Evolutionary conservation across 176 grass and related monocot genomes (phyloP).

Genomic region (Phoenix roebelenii): DNA sequence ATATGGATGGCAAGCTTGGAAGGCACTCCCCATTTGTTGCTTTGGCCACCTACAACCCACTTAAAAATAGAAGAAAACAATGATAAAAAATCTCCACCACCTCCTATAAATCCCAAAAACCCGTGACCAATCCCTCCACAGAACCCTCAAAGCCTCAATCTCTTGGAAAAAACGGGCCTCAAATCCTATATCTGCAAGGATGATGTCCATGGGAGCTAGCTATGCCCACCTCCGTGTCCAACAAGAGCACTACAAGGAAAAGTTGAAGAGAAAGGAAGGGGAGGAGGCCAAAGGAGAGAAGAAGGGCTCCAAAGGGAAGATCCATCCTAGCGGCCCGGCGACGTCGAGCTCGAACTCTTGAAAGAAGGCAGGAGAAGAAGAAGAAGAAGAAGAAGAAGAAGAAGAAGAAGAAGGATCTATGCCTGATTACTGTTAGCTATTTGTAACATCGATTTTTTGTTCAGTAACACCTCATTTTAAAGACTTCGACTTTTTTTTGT

Average conservation of each 20-base stretch:
- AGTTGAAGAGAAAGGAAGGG: conserved; percentile 14
- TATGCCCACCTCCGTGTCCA: conserved; percentile 27
- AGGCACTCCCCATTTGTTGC: background rate
- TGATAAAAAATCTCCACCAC: background rate
- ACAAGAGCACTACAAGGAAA: conserved; percentile 23
- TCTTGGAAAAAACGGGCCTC: too few relatives aligned
- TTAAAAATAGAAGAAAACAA: too few relatives aligned
- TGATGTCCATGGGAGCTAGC: conserved; percentile 26
- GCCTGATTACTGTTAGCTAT: too few relatives aligned
- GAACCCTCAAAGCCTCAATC: background rate
- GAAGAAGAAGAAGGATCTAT: too few relatives aligned
- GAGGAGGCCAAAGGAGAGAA: background rate
- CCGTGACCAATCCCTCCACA: background rate
- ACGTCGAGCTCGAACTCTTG: too few relatives aligned
- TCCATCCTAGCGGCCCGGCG: conserved; percentile 3
- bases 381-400: too few relatives aligned
- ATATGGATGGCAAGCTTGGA: background rate
- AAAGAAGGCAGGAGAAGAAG: too few relatives aligned
- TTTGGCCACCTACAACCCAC: too few relatives aligned
- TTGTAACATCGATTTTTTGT: too few relatives aligned
- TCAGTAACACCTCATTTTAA: too few relatives aligned
- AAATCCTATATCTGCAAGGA: background rate
- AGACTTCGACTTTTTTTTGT: too few relatives aligned
- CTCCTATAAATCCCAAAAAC: background rate
- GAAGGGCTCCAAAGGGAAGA: background rate